phyloP scores from a whole-genome alignment of 169 alveolate species.

The Ichthyophthirius multifiliis region DNA sequence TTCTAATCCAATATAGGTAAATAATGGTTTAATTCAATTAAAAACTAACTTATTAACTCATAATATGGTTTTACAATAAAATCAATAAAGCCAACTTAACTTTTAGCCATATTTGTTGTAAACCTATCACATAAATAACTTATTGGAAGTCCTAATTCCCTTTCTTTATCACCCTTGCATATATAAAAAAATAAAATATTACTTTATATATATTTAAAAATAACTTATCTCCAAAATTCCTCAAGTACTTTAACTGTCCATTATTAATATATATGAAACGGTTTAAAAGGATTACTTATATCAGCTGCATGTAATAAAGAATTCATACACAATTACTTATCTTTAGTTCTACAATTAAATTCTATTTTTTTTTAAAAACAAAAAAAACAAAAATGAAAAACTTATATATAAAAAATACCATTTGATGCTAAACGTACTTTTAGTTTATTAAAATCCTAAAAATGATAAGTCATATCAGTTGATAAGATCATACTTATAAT shows the following conservation, averaged over 20 bases:
- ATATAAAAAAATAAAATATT: too few species aligned
- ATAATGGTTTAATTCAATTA: neutral
- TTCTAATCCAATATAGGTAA: neutral
- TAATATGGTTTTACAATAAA: constrained; percentile 20
- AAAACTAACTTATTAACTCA: neutral
- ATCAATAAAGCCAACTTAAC: constrained; percentile 25
- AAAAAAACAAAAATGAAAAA: neutral
- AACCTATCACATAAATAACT: constrained; percentile 13
- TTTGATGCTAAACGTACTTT: too few species aligned
- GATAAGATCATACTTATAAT: too few species aligned
- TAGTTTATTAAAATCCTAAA: too few species aligned
- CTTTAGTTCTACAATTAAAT: constrained; percentile 14
- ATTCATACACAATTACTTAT: constrained; percentile 31
- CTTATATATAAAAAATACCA: neutral
- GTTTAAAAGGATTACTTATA: constrained; percentile 25
- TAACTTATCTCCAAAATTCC: constrained; percentile 24
- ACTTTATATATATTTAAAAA: neutral
- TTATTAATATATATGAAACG: neutral
- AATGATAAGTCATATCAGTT: too few species aligned
- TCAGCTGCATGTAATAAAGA: constrained; percentile 23
- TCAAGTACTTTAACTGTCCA: constrained; percentile 16
- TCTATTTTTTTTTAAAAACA: neutral
- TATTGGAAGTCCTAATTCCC: constrained; percentile 12
- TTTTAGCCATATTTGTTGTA: constrained; percentile 9
- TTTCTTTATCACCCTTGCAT: constrained; percentile 18